phyloP scores from a whole-genome alignment of 177 flowering plant genomes.

The Vitis hybrid region DNA sequence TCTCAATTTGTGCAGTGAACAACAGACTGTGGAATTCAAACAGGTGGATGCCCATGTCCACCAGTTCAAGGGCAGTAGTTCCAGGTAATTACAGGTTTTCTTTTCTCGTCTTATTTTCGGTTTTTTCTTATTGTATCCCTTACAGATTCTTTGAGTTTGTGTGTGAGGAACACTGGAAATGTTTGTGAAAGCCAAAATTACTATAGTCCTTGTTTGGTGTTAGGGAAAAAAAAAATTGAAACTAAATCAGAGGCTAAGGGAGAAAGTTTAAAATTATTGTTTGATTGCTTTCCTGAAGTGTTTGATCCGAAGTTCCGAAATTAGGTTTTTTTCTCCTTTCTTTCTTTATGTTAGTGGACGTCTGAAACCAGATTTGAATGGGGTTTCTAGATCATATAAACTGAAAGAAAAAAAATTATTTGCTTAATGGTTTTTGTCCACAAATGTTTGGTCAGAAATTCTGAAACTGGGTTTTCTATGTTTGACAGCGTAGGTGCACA shows the following conservation, averaged over 20 bases:
- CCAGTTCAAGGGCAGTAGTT: conserved; percentile 76
- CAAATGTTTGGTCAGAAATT: neutral
- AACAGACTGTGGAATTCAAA: conserved; percentile 45
- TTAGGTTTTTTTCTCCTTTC: too few species aligned
- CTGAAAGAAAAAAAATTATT: too few species aligned
- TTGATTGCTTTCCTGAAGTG: too few species aligned
- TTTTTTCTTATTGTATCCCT: neutral
- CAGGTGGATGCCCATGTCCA: conserved; percentile 65
- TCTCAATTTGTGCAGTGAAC: conserved; percentile 32
- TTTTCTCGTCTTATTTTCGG: neutral
- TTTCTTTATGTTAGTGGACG: too few species aligned
- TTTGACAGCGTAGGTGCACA: conserved; percentile 32
- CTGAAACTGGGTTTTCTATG: conserved; percentile 4
- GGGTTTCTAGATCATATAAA: neutral
- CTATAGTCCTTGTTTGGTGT: too few species aligned
- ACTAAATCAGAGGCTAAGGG: too few species aligned
- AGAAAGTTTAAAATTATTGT: too few species aligned
- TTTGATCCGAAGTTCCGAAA: too few species aligned
- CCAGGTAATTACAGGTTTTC: conserved; percentile 43
- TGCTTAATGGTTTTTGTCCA: neutral
- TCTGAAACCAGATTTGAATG: neutral
- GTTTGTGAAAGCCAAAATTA: neutral
- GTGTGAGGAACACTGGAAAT: neutral
- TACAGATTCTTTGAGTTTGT: neutral
- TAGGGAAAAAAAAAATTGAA: too few species aligned